Base-by-base conservation (phyloP, 805 yeast species). In the Wickerhamiella nectarea region DNA sequence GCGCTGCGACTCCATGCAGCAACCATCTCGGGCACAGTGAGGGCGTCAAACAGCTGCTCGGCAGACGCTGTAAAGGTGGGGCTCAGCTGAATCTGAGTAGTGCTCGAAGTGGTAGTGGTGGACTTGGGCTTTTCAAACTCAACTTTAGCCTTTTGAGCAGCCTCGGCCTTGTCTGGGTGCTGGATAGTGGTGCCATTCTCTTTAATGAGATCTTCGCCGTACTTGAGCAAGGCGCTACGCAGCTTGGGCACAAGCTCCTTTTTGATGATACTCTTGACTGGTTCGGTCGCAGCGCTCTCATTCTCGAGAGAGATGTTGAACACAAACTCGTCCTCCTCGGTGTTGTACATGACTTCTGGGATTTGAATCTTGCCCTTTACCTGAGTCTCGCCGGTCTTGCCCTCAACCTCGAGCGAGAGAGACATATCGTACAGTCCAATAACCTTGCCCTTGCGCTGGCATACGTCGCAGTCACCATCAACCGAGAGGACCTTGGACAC, bases 381-480 rank as follows among this genome's bases (percentile, higher is more conserved):
- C 14, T 14, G 6, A 7, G 31, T 28, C 9, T 57, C 66, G 8
- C 60, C 64, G 20, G 55, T 53, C 28, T 47, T 47, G 5, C 87
- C 85, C 6, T 57, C 60, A 53, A 77, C 74, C n/a, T 67, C 68
- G 46, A 87, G 58, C 2, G 72, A 76, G 39, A 87, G 48, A 48
- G 76, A 72, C 58, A 91, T 66, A 56, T 91, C 98, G 61, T 85
- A 91, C 47, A 91, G 64, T 4, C 94, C 81, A 54, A 91, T 87
- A 20, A 89, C 93, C 61, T 89, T 87, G 12, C 99, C 98, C 62
- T 91, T 91, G 55, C 98, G 76, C 66, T 91, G 98, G 52, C 85
- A 80, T 24, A 91, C 97, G 58, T 87, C 98, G 51, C 87, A 94
- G 55, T 91, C 99, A 43, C 99, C 99, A 55, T 83, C 94, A 17